Evolutionary conservation across 2,329 filamentous ascomycete species (phyloP).

Genomic region (Scedosporium dehoogii): DNA sequence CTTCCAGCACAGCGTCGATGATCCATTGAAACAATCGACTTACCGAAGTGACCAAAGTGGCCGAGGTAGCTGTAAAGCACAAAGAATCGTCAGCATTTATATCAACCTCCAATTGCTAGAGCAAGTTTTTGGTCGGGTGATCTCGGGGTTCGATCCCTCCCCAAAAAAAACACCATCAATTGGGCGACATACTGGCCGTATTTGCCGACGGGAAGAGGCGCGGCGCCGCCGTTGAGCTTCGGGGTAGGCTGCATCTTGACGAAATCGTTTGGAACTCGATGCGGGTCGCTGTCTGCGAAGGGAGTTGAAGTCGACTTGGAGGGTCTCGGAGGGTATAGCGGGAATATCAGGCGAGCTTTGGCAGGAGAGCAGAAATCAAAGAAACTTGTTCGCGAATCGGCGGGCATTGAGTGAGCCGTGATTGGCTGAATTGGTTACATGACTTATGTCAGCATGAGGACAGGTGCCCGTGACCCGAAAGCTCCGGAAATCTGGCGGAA

Average conservation of each 20-base stretch:
- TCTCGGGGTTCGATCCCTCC: neutral
- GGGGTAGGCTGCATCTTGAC: slow-evolving; percentile 4
- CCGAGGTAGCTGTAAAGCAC: slow-evolving; percentile 53
- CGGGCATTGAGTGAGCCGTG: neutral
- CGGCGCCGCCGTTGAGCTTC: slow-evolving; percentile 19
- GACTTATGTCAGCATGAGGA: slow-evolving; percentile 1
- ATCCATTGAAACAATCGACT: slow-evolving; percentile 20
- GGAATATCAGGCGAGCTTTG: slow-evolving; percentile 6
- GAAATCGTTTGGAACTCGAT: neutral
- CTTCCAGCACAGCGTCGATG: neutral
- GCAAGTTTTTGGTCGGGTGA: neutral
- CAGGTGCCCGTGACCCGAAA: neutral
- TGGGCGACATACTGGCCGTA: slow-evolving; percentile 30
- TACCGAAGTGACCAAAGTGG: slow-evolving; percentile 66
- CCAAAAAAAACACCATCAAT: neutral
- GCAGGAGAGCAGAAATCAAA: neutral
- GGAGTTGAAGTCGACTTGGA: slow-evolving; percentile 1
- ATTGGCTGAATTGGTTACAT: neutral
- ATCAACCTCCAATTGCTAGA: neutral
- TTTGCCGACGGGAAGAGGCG: slow-evolving; percentile 29
- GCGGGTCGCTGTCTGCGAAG: slow-evolving; percentile 1
- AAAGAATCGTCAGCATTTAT: slow-evolving; percentile 15
- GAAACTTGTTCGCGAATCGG: neutral
- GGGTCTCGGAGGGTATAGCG: neutral
- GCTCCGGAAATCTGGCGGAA: slow-evolving; percentile 7